phyloP scores from a whole-genome alignment of 2,329 filamentous ascomycete species.

The Colletotrichum tamarilloi region DNA sequence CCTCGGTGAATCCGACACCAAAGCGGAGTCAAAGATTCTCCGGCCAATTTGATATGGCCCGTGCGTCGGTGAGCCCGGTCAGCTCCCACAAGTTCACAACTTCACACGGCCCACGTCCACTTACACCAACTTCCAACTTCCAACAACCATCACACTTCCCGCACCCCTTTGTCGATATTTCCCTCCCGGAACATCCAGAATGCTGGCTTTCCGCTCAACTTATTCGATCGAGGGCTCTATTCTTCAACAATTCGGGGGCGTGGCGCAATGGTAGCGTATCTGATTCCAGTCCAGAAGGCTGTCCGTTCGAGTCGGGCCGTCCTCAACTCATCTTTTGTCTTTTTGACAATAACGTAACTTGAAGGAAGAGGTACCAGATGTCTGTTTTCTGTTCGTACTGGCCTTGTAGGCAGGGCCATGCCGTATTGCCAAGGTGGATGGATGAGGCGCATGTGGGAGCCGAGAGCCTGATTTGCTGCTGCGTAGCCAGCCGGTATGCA shows the following conservation, averaged over 20 bases:
- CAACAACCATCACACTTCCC: too few species aligned
- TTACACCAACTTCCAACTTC: neutral
- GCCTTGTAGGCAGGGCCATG: too few species aligned
- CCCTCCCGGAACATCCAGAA: neutral
- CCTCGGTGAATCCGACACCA: constrained; percentile 5
- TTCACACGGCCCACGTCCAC: neutral
- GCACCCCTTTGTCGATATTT: neutral
- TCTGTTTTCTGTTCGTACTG: too few species aligned
- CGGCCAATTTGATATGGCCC: neutral
- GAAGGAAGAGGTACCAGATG: too few species aligned
- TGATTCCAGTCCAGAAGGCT: constrained; percentile 36
- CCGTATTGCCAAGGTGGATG: too few species aligned
- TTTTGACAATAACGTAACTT: too few species aligned
- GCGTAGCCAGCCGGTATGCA: too few species aligned
- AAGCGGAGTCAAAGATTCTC: constrained; percentile 16
- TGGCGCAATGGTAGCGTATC: constrained; percentile 35
- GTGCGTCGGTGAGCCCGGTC: constrained; percentile 1
- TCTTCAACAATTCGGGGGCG: constrained; percentile 1
- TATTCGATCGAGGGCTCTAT: neutral
- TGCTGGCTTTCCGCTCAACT: neutral
- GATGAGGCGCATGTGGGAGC: too few species aligned
- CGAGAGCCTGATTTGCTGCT: too few species aligned
- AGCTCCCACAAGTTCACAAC: neutral
- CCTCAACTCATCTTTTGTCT: neutral
- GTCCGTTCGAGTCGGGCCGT: constrained; percentile 32